Evolutionary conservation across 2,329 filamentous ascomycete species (phyloP), one percentile per base, ranked within the genome.

Genomic region (Pleoardoris graminearum): DNA sequence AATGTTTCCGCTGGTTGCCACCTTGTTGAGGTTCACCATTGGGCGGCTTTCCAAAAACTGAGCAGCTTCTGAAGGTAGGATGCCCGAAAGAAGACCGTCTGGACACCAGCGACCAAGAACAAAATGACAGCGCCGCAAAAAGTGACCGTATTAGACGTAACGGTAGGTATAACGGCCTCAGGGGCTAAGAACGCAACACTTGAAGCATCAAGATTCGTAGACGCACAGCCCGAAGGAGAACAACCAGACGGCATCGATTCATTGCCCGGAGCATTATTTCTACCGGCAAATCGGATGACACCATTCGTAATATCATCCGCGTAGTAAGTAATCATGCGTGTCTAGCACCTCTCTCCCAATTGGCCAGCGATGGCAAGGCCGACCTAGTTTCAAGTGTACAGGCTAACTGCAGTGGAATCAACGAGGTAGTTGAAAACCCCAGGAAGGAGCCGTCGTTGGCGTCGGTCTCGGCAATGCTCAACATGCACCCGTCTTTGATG

Each of bases 321-420:
- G 17, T 63, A 57, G 22, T 61, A 65, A 10, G 51, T 54, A 30
- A 62, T 60, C 45, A 60, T 59, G 37, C 63, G 55, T 11, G 43
- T 52, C 37, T 62, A 65, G 50, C 60, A 59, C 10, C 60, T 53
- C 29, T 62, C 56, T 35, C 55, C 54, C 17, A 50, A 54, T 36
- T 62, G 54, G 12, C 62, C 59, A 19, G 60, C 61, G n/a, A 51
- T 62, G 10, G 53, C 22, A 22, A 68, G 57, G 27, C 65, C 65
- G 16, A 69, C 57, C 21, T 55, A 46, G 37, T 66, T 62, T 60
- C 63, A 69, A n/a, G n/a, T n/a, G n/a, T n/a, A n/a, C n/a, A n/a
- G n/a, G n/a, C n/a, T n/a, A n/a, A n/a, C n/a, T n/a, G n/a, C n/a
- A n/a, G n/a, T n/a, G n/a, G n/a, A n/a, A n/a, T n/a, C n/a, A n/a